Evolutionary conservation across 306 rosid species (phyloP).

Genomic region (Trifolium repens): DNA sequence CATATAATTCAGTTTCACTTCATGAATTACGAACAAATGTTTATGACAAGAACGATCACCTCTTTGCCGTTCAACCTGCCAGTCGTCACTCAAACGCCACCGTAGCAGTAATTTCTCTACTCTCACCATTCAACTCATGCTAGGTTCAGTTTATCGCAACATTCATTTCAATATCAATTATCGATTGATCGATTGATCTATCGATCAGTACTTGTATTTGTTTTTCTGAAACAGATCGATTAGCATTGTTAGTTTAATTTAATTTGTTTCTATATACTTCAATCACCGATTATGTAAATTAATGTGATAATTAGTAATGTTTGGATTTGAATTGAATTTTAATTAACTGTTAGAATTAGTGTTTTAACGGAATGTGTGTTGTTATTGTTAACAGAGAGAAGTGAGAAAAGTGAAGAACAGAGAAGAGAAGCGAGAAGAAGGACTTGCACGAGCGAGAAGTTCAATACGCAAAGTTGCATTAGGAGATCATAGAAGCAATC

Average conservation of each 20-base stretch:
- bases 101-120: slow-evolving; percentile 20
- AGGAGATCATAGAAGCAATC: slow-evolving; percentile 21
- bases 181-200: neutral
- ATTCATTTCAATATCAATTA: neutral
- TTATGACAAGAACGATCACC: neutral
- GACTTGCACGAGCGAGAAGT: slow-evolving; percentile 47
- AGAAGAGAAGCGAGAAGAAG: slow-evolving; percentile 46
- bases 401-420: slow-evolving; percentile 13
- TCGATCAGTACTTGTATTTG: neutral
- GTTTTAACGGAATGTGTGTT: neutral
- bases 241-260: no score
- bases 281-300: neutral
- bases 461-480: slow-evolving; percentile 37
- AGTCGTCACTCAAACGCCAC: slow-evolving; percentile 30
- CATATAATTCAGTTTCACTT: neutral
- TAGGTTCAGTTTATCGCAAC: neutral
- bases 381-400: slow-evolving; percentile 29
- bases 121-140: no score
- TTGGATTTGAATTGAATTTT: neutral
- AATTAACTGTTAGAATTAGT: no score
- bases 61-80: slow-evolving; percentile 21
- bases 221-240: no score
- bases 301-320: neutral
- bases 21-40: slow-evolving; percentile 20
- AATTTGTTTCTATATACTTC: no score